These are phyloP conservation scores for Phlyctochytrium arcticum DNA, from an alignment of 192 early-diverging fungal genomes.

Conservation along the genomic window DNA sequence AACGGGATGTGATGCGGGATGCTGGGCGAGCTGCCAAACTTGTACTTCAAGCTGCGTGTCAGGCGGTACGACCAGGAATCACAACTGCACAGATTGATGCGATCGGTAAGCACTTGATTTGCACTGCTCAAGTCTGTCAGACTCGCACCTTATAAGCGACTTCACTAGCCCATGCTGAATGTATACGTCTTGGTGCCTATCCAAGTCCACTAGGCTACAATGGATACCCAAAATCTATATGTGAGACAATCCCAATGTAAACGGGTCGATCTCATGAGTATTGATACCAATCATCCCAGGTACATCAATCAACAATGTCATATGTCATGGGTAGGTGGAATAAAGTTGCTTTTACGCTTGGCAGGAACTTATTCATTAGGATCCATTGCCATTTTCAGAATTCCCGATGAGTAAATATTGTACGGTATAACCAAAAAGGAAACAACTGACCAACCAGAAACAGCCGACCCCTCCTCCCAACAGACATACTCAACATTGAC, in stretches of 20 bases:
- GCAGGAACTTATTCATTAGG: no score
- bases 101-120: neutral
- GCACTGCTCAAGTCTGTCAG: neutral
- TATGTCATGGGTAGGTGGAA: conserved; percentile 72
- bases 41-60: conserved; percentile 1
- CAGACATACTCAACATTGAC: conserved; percentile 82
- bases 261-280: neutral
- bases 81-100: conserved; percentile 23
- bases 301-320: conserved; percentile 79
- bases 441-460: no score
- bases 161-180: conserved; percentile 48
- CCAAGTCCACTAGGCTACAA: conserved; percentile 76
- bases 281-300: neutral
- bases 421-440: no score
- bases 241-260: conserved; percentile 22
- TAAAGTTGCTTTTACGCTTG: no score
- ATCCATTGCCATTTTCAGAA: no score
- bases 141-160: neutral
- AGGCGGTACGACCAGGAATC: neutral
- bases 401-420: no score
- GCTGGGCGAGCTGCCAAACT: conserved; percentile 10
- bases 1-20: conserved; percentile 1
- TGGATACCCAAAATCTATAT: conserved; percentile 71
- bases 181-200: conserved; percentile 55
- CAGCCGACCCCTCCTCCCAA: no score